Conservation (phyloP, 495 filamentous ascomycete genomes). For the Daldinia loculata region DNA sequence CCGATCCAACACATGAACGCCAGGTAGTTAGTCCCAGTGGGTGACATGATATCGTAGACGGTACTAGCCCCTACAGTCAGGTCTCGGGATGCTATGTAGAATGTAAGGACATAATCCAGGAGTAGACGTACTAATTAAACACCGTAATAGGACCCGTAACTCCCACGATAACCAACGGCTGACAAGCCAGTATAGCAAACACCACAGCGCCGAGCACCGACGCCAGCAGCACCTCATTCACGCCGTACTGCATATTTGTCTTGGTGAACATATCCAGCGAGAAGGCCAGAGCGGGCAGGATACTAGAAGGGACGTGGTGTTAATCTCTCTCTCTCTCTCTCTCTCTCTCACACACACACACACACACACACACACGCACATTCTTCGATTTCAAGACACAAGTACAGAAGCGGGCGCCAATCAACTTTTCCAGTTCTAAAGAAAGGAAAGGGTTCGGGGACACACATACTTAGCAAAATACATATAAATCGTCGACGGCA, state of each 20-base stretch:
- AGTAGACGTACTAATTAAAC: slow-evolving; percentile 72
- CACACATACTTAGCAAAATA: slow-evolving; percentile 82
- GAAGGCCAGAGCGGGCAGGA: slow-evolving; percentile 83
- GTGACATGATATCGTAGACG: slow-evolving; percentile 80
- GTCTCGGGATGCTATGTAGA: neutral
- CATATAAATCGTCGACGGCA: slow-evolving; percentile 87
- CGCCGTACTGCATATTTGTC: slow-evolving; percentile 79
- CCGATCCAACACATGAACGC: slow-evolving; percentile 89
- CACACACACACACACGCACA: too few species aligned
- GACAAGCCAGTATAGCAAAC: slow-evolving; percentile 76
- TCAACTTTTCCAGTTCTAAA: neutral
- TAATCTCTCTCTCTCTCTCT: slow-evolving; percentile 17
- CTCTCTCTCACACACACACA: too few species aligned
- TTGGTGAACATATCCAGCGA: slow-evolving; percentile 86
- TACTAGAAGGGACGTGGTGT: slow-evolving; percentile 57
- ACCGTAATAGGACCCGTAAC: slow-evolving; percentile 91
- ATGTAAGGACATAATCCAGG: neutral
- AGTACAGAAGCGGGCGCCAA: neutral
- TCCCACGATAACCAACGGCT: slow-evolving; percentile 87
- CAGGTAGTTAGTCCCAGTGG: slow-evolving; percentile 74
- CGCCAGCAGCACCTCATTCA: slow-evolving; percentile 83
- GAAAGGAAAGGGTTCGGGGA: too few species aligned
- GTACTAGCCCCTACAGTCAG: slow-evolving; percentile 58
- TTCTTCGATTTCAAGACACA: neutral
- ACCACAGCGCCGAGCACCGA: slow-evolving; percentile 81